Base-by-base conservation (phyloP, 225 moss, liverwort and hornwort species). In the Takakia lepidozioides region DNA sequence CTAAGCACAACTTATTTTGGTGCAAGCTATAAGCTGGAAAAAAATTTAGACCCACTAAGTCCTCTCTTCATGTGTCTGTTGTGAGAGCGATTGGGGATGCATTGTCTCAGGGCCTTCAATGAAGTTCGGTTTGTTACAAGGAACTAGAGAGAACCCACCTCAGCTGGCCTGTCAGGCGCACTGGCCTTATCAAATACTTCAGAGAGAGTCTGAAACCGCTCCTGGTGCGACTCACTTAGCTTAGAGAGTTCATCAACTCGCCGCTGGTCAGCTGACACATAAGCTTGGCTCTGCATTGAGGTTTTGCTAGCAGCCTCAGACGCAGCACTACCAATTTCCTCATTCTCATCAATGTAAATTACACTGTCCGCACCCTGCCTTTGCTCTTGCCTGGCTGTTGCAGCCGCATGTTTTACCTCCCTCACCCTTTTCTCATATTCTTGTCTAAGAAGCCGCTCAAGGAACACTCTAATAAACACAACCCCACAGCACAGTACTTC, bases 121-220 rank as follows among this genome's bases (percentile, higher is more conserved):
- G n/a, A n/a, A n/a, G n/a, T n/a, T n/a, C n/a, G n/a, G n/a, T n/a
- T n/a, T n/a, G n/a, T n/a, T n/a, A n/a, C n/a, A 41, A 41, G 41
- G 41, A 16, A 17, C 13, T 8, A 4, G 38, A 51, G 25, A 21
- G 50, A 46, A 65, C 72, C 38, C 37, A 87, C 51, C 56, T 87
- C 87, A 34, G 38, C 71, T 52, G 54, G 62, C 56, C 40, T 60
- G 62, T 92, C 87, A 20, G 73, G 69, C 51, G 66, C 72, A 46
- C 76, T 73, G 29, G 70, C 71, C 56, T 63, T 84, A 18, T 80
- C 58, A 50, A 92, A 84, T 15, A 76, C 59, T 7, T 76, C 71
- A 20, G 76, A 69, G 13, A 87, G 55, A 8, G 38, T 66, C 56
- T 51, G 65, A 47, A 65, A 54, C 43, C 76, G 71, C 2, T 67